These are phyloP conservation scores for Mortierella sp. DNA, from an alignment of 371 early-diverging fungal genomes.

Conservation along the genomic window DNA sequence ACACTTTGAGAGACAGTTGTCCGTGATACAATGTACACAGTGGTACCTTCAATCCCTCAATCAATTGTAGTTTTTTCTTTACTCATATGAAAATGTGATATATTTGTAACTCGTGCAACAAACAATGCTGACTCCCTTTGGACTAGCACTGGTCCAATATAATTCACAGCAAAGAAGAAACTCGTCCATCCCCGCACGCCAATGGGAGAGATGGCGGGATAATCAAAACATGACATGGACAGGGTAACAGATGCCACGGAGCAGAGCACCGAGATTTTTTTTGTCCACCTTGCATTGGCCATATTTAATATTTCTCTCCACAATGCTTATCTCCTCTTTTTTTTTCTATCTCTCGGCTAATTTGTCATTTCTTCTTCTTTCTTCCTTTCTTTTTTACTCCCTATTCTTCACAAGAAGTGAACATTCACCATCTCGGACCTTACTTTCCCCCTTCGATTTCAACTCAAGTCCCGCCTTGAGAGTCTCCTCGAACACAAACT, in stretches of 20 bases:
- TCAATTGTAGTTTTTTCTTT: background rate
- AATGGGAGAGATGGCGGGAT: background rate
- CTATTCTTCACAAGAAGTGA: background rate
- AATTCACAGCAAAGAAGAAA: background rate
- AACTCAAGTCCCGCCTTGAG: constrained; percentile 50
- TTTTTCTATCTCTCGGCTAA: background rate
- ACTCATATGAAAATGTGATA: constrained; percentile 9
- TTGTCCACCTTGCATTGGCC: background rate
- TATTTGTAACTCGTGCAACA: background rate
- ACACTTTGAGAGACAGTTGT: constrained; percentile 8
- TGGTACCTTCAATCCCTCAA: background rate
- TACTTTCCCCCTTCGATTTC: constrained; percentile 34
- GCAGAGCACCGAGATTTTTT: constrained; percentile 10
- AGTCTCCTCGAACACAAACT: constrained; percentile 23
- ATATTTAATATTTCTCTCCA: constrained; percentile 2
- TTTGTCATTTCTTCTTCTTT: background rate
- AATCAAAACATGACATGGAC: background rate
- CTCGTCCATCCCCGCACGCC: background rate
- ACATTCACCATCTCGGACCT: constrained; percentile 48
- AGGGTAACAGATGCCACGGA: constrained; percentile 3
- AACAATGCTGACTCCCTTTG: constrained; percentile 1
- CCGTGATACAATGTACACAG: background rate
- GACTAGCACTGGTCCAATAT: background rate
- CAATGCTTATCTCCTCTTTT: background rate
- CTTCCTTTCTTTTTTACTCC: background rate